Conservation (phyloP, 169 alveolate species). For the Cryptosporidium ubiquitum region DNA sequence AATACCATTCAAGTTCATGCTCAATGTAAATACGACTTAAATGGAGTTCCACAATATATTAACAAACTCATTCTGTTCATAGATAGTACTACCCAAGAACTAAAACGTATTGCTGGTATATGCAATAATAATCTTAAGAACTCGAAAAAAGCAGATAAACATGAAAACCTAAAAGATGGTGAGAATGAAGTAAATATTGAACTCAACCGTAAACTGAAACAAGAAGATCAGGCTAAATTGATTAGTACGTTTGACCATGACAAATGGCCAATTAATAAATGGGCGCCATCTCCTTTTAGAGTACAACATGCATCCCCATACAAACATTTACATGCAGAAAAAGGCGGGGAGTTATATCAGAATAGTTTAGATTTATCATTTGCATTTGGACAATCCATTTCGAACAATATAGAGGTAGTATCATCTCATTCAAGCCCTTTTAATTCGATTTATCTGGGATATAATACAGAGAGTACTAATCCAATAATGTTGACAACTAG, state of each 20-base stretch:
- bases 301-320: constrained; percentile 56
- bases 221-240: constrained; percentile 26
- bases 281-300: constrained; percentile 74
- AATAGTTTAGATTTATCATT: constrained; percentile 63
- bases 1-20: constrained; percentile 55
- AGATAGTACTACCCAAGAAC: constrained; percentile 19
- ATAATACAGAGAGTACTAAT: constrained; percentile 45
- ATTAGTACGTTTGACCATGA: constrained; percentile 41
- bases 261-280: constrained; percentile 69
- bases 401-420: constrained; percentile 18
- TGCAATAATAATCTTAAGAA: constrained; percentile 6
- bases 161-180: not conserved
- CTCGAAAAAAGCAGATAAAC: not conserved
- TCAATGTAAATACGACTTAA: constrained; percentile 40
- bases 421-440: constrained; percentile 58
- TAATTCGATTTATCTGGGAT: constrained; percentile 58
- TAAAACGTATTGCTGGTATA: constrained; percentile 50
- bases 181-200: not conserved
- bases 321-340: not conserved
- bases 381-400: constrained; percentile 68
- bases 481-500: constrained; percentile 58
- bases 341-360: constrained; percentile 28
- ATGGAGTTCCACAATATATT: constrained; percentile 39
- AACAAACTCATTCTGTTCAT: constrained; percentile 25
- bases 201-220: not conserved